phyloP scores from a whole-genome alignment of 1,139 yeast species.

The Pichia kudriavzevii region DNA sequence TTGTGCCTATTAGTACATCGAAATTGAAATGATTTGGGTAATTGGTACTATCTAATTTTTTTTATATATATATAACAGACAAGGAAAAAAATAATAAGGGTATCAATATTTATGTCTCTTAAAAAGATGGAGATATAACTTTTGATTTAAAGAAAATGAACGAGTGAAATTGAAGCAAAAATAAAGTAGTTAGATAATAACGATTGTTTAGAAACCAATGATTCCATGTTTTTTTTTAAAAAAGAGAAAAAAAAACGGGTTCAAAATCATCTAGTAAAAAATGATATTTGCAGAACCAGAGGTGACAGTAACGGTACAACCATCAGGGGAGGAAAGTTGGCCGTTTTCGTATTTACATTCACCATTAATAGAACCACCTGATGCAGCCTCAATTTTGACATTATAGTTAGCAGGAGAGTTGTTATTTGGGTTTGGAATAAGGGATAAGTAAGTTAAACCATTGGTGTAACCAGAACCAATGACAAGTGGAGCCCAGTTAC shows the following conservation, averaged over 20 bases:
- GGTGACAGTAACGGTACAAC: conserved; percentile 91
- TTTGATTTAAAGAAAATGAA: no score
- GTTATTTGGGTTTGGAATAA: conserved; percentile 95
- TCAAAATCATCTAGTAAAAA: conserved; percentile 33
- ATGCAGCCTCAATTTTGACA: conserved; percentile 71
- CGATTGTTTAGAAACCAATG: no score
- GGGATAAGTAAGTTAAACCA: conserved; percentile 78
- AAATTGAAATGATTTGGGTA: no score
- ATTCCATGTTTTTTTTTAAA: no score
- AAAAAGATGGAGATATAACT: no score
- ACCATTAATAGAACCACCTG: conserved; percentile 61
- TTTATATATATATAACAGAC: no score
- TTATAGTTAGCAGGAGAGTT: conserved; percentile 67
- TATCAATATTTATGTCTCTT: no score
- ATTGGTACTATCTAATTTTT: no score
- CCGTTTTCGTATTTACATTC: conserved; percentile 79
- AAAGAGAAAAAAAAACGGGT: background rate
- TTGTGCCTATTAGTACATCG: no score
- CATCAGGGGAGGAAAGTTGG: conserved; percentile 64
- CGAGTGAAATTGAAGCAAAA: no score
- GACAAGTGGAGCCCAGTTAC: conserved; percentile 98
- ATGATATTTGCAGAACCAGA: conserved; percentile 72
- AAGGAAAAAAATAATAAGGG: no score
- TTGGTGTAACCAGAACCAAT: conserved; percentile 84
- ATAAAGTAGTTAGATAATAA: no score